Evolutionary conservation across 768 basidiomycete species (phyloP).

Genomic region (Auriscalpium microsporum): DNA sequence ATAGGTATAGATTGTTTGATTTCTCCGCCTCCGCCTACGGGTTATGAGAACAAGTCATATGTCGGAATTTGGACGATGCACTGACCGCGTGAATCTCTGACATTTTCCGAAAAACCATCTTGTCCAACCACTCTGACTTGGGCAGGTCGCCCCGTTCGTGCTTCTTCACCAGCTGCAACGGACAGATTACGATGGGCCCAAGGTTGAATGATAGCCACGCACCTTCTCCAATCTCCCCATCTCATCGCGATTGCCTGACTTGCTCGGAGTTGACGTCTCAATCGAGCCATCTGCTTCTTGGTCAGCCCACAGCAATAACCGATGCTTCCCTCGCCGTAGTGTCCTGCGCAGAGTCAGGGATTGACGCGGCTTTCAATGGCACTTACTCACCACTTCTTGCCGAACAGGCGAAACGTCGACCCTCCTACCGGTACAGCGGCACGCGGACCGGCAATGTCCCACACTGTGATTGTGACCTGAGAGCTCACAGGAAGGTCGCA

Average conservation of each 20-base stretch:
- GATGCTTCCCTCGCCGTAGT: conserved; percentile 83
- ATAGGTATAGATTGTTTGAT: conserved; percentile 90
- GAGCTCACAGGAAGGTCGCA: conserved; percentile 87
- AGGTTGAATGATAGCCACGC: conserved; percentile 4
- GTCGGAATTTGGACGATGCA: conserved; percentile 2
- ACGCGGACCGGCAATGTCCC: conserved; percentile 86
- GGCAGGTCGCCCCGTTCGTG: conserved; percentile 90
- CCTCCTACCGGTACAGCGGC: conserved; percentile 81
- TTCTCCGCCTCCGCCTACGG: conserved; percentile 79
- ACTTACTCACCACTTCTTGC: conserved; percentile 74
- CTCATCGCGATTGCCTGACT: conserved; percentile 73
- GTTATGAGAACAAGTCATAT: neutral
- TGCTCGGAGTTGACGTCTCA: conserved; percentile 83
- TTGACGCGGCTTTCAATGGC: neutral
- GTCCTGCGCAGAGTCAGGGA: conserved; percentile 44
- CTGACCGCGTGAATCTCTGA: conserved; percentile 88
- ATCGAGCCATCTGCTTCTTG: conserved; percentile 79
- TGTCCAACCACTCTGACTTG: conserved; percentile 94
- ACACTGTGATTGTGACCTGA: conserved; percentile 89
- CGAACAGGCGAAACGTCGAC: conserved; percentile 83
- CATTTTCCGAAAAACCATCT: conserved; percentile 88
- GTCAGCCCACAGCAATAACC: conserved; percentile 76
- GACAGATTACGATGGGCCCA: neutral
- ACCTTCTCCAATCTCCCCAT: conserved; percentile 95
- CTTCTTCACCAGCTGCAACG: conserved; percentile 75